These are phyloP conservation scores for Clavariopsis aquatica DNA, from an alignment of 495 filamentous ascomycete species.

Conservation along the genomic window DNA sequence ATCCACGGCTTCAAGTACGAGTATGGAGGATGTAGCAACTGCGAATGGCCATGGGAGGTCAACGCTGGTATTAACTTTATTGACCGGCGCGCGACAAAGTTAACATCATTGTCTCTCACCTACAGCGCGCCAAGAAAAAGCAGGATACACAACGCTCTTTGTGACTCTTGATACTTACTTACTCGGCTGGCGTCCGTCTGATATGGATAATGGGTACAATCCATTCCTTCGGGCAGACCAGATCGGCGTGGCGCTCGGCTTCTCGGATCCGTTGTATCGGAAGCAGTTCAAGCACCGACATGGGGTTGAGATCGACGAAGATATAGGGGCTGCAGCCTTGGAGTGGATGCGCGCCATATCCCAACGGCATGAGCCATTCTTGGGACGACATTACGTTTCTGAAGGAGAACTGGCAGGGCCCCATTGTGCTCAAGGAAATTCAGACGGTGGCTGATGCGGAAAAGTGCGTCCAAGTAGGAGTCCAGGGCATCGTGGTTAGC, in stretches of 20 bases:
- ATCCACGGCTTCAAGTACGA: no score
- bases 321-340: slow-evolving; percentile 48
- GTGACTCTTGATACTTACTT: slow-evolving; percentile 52
- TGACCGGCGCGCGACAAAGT: no score
- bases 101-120: no score
- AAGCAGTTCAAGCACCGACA: slow-evolving; percentile 53
- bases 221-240: slow-evolving; percentile 53
- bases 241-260: slow-evolving; percentile 43
- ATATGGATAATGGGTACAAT: slow-evolving; percentile 63
- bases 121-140: no score
- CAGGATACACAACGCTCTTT: slow-evolving; percentile 62
- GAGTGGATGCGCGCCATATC: slow-evolving; percentile 57
- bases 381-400: slow-evolving; percentile 57
- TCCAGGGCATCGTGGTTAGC: slow-evolving; percentile 47
- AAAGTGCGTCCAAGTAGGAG: slow-evolving; percentile 41
- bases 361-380: slow-evolving; percentile 52
- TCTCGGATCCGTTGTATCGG: slow-evolving; percentile 63
- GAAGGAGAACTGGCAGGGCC: slow-evolving; percentile 41
- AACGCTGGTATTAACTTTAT: not conserved
- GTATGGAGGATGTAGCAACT: no score
- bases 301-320: slow-evolving; percentile 53
- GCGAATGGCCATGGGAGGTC: no score
- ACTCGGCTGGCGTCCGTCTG: slow-evolving; percentile 59
- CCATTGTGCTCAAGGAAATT: slow-evolving; percentile 53
- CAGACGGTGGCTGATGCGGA: slow-evolving; percentile 42